Conservation (phyloP, 805 yeast species). For the Starmerella vaccinii region DNA sequence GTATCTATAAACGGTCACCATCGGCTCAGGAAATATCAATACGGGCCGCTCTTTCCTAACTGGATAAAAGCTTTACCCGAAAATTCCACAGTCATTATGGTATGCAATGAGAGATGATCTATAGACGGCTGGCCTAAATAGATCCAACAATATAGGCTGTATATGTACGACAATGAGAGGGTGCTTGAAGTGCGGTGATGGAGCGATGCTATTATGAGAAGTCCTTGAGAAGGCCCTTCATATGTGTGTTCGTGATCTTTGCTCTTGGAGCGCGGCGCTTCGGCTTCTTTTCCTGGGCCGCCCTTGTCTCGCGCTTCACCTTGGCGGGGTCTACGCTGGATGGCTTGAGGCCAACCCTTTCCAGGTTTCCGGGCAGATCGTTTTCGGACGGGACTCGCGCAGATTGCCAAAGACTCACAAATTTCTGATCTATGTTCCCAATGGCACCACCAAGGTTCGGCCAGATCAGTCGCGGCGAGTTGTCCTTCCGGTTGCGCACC, state of each 20-base stretch:
- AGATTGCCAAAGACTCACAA: constrained; percentile 67
- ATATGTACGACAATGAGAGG: background rate
- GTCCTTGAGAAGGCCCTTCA: constrained; percentile 91
- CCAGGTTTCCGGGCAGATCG: constrained; percentile 66
- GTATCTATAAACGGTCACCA: no score
- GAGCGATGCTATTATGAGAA: constrained; percentile 33
- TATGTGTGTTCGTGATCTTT: constrained; percentile 89
- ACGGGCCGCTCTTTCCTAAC: no score
- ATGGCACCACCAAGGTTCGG: constrained; percentile 70
- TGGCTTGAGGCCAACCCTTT: constrained; percentile 84
- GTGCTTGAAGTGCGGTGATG: no score
- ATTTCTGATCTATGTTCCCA: constrained; percentile 66
- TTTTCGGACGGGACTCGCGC: constrained; percentile 73
- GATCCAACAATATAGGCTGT: background rate
- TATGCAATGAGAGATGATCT: no score
- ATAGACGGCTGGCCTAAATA: background rate
- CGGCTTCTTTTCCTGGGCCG: constrained; percentile 54
- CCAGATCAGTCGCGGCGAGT: constrained; percentile 88
- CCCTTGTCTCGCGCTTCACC: constrained; percentile 52
- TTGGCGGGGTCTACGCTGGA: constrained; percentile 96
- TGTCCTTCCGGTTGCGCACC: constrained; percentile 83
- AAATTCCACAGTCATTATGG: no score
- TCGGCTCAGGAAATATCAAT: no score
- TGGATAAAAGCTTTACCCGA: no score
- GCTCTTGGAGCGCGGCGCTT: constrained; percentile 83